phyloP scores from a whole-genome alignment of 2,329 filamentous ascomycete species.

The Sclerotinia minor region DNA sequence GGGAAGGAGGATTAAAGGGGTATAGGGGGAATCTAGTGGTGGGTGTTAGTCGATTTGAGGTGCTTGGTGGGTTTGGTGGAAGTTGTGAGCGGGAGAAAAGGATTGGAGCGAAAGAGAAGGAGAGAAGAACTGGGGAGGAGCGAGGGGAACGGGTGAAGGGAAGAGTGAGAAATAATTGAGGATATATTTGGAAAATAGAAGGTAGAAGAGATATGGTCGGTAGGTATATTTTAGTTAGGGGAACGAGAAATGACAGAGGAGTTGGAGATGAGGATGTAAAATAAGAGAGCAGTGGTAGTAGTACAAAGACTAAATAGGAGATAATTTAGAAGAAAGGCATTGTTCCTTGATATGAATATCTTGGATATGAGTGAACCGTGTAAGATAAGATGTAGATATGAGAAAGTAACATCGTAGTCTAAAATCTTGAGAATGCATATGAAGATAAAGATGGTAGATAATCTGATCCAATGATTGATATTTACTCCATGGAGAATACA shows the following conservation, averaged over 20 bases:
- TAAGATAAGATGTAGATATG: not conserved
- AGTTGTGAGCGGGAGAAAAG: not conserved
- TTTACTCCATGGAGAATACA: not conserved
- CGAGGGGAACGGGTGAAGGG: too few species aligned
- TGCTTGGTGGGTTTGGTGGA: not conserved
- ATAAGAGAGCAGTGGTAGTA: slow-evolving; percentile 16
- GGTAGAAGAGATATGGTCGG: too few species aligned
- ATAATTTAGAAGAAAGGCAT: not conserved
- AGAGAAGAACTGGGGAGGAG: too few species aligned
- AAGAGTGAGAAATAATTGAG: too few species aligned
- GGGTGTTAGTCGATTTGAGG: slow-evolving; percentile 13
- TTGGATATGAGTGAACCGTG: not conserved
- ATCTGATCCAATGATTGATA: not conserved
- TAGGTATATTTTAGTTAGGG: too few species aligned
- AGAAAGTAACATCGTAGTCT: not conserved
- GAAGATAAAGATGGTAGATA: not conserved
- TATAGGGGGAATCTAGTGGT: slow-evolving; percentile 52
- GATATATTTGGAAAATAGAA: too few species aligned
- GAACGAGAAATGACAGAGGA: too few species aligned
- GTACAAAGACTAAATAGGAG: not conserved
- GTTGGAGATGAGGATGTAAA: not conserved
- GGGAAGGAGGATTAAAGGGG: slow-evolving; percentile 60
- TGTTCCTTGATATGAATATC: not conserved
- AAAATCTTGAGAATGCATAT: not conserved
- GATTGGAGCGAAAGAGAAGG: too few species aligned